Percentiles rank a stretch among this genome's conserved stretches.
Conservation (phyloP, 23 red algal genomes). For the Cyanidioschyzon merolae region DNA sequence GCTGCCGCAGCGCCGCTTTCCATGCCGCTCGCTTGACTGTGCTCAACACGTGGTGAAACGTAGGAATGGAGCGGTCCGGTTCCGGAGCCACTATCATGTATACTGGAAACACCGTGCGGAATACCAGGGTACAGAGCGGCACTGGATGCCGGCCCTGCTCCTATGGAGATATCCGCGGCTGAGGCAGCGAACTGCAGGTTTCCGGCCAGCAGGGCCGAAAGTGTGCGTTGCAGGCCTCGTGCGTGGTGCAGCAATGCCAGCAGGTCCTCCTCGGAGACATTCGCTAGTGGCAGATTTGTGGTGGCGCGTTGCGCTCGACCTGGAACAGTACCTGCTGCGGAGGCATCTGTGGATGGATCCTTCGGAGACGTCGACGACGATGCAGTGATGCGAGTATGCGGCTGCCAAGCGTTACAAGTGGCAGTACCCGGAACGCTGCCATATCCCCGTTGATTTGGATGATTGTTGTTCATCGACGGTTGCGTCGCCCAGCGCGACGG, state of each 20-base stretch:
- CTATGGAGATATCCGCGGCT: background rate
- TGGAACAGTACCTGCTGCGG: background rate
- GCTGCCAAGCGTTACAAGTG: background rate
- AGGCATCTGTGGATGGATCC: background rate
- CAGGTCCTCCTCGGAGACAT: slow-evolving; percentile 13
- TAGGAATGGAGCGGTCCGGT: background rate
- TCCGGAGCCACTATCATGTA: background rate
- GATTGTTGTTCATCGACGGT: background rate
- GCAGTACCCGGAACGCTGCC: background rate
- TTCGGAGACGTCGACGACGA: background rate
- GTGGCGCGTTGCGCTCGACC: background rate
- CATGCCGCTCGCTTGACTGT: too few species aligned
- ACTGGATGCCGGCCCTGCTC: background rate
- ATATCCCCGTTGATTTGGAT: background rate
- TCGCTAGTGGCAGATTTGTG: background rate
- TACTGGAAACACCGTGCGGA: background rate
- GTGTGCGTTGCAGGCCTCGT: slow-evolving; percentile 1
- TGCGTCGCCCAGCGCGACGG: background rate
- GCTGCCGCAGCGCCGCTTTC: too few species aligned
- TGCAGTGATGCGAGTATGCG: background rate
- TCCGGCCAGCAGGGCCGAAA: background rate
- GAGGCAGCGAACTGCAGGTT: background rate
- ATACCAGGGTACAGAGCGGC: background rate
- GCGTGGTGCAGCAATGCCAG: slow-evolving; percentile 8
- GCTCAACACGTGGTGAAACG: background rate